phyloP scores from a whole-genome alignment of 306 rosid genomes.

The Begonia fuchsioides region DNA sequence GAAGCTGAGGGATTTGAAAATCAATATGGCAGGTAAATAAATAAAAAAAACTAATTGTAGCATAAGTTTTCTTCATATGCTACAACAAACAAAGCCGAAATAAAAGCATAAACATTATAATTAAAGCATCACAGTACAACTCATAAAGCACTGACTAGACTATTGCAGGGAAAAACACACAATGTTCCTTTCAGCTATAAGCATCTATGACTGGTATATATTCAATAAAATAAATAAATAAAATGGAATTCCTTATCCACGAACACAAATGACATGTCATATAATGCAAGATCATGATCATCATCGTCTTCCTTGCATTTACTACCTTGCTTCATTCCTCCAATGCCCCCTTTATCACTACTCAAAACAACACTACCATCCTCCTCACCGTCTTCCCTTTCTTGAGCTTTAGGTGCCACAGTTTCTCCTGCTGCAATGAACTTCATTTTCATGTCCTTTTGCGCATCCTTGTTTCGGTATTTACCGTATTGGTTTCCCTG shows the following conservation, averaged over 20 bases:
- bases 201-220: too few relatives aligned
- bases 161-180: too few relatives aligned
- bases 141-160: too few relatives aligned
- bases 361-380: constrained; percentile 23
- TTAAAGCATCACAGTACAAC: too few relatives aligned
- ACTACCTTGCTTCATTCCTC: constrained; percentile 5
- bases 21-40: background rate
- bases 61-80: too few relatives aligned
- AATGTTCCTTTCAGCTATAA: too few relatives aligned
- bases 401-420: constrained; percentile 6
- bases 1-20: too few relatives aligned
- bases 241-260: too few relatives aligned
- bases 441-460: constrained; percentile 8
- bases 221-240: too few relatives aligned
- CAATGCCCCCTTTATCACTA: constrained; percentile 7
- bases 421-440: constrained; percentile 1
- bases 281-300: constrained; percentile 1
- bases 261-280: too few relatives aligned
- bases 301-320: constrained; percentile 13
- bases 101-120: too few relatives aligned
- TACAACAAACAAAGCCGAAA: too few relatives aligned
- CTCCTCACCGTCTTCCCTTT: constrained; percentile 14
- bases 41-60: background rate
- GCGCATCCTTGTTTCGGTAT: constrained; percentile 2
- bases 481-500: constrained; percentile 1